Conservation (phyloP, 495 filamentous ascomycete genomes). For the Parmelia sp. region DNA sequence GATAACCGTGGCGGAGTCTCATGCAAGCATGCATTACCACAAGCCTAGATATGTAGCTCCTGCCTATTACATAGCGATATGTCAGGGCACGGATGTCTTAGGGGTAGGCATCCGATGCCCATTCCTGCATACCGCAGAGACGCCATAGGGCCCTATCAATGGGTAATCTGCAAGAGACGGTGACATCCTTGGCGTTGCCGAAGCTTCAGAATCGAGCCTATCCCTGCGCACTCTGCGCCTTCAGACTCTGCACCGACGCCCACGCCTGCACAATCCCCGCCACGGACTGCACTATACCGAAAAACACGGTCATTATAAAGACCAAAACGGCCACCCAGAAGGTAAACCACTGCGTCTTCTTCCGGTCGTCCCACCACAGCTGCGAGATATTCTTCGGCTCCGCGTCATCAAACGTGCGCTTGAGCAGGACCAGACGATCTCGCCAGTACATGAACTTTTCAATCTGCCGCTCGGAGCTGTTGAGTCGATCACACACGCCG, state of each 20-base stretch:
- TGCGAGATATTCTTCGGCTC: slow-evolving; percentile 40
- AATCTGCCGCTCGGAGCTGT: slow-evolving; percentile 35
- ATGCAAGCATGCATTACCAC: no score
- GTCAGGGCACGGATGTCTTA: no score
- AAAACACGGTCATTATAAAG: slow-evolving; percentile 42
- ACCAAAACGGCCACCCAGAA: slow-evolving; percentile 49
- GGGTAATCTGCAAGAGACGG: background rate
- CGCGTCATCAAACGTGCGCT: slow-evolving; percentile 47
- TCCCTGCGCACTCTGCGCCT: background rate
- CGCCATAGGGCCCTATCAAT: background rate
- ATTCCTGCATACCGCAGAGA: no score
- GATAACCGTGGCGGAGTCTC: no score
- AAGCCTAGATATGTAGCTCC: no score
- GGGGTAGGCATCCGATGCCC: no score
- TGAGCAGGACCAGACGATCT: slow-evolving; percentile 46
- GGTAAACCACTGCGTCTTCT: slow-evolving; percentile 47
- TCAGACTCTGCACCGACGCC: slow-evolving; percentile 23
- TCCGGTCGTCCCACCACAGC: slow-evolving; percentile 48
- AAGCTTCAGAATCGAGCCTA: background rate
- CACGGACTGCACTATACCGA: slow-evolving; percentile 45
- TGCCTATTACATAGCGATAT: no score
- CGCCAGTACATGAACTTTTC: slow-evolving; percentile 45
- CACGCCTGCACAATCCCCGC: slow-evolving; percentile 44
- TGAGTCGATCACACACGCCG: slow-evolving; percentile 27
- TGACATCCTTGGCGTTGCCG: background rate